These are phyloP conservation scores for Santalum album DNA, from an alignment of 164 flowering plant genomes.

Conservation along the genomic window DNA sequence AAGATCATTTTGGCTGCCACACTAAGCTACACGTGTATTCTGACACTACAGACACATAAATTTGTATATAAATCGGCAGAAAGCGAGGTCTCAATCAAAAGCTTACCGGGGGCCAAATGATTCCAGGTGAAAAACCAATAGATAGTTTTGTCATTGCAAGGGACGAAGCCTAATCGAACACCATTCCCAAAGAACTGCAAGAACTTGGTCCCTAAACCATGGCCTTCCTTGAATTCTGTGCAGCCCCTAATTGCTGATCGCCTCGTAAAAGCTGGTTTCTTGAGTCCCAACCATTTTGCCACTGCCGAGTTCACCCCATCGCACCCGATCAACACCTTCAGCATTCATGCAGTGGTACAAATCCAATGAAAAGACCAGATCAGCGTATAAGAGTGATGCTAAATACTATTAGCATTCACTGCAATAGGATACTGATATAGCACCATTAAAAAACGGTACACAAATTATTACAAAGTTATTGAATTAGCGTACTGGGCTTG, in stretches of 20 bases:
- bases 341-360: neutral
- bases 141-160: conserved; percentile 29
- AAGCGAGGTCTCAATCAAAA: too few species aligned
- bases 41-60: too few species aligned
- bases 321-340: conserved; percentile 42
- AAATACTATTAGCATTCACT: too few species aligned
- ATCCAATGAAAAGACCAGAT: neutral
- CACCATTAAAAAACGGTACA: too few species aligned
- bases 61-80: too few species aligned
- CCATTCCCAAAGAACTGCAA: conserved; percentile 37
- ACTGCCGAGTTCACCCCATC: conserved; percentile 54
- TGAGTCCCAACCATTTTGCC: conserved; percentile 35
- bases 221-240: conserved; percentile 20
- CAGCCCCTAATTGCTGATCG: conserved; percentile 38
- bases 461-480: too few species aligned
- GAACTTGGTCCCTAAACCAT: conserved; percentile 30
- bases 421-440: too few species aligned
- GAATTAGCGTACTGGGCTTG: too few species aligned
- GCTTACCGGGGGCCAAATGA: conserved; percentile 20
- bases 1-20: too few species aligned
- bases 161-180: conserved; percentile 35
- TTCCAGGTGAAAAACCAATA: conserved; percentile 50
- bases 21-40: too few species aligned
- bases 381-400: neutral
- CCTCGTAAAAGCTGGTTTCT: conserved; percentile 23